Evolutionary conservation across 2,329 filamentous ascomycete genomes (phyloP).

Genomic region (Onygenales sp.): DNA sequence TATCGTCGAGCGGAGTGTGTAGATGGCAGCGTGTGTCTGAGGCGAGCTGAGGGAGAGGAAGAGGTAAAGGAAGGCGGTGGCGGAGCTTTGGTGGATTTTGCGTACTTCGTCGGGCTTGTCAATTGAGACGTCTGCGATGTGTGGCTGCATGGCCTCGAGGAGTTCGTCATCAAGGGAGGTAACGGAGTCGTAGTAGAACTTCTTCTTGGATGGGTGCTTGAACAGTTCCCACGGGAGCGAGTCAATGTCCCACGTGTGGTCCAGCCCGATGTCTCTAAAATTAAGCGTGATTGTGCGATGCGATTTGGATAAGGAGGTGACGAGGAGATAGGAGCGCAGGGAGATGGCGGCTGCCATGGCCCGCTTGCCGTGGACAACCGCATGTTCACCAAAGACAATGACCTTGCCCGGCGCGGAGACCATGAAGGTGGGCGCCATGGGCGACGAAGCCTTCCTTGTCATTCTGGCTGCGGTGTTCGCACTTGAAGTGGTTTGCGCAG

Average conservation of each 20-base stretch:
- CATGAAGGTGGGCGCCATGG: slow-evolving; percentile 83
- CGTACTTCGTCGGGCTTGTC: slow-evolving; percentile 58
- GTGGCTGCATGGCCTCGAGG: slow-evolving; percentile 68
- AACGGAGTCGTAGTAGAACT: slow-evolving; percentile 85
- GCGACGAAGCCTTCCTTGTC: slow-evolving; percentile 39
- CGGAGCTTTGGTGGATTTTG: slow-evolving; percentile 76
- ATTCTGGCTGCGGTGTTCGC: neutral
- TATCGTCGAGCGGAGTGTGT: slow-evolving; percentile 77
- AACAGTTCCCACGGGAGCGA: slow-evolving; percentile 81
- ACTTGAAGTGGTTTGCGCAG: slow-evolving; percentile 1
- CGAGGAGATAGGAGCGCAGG: slow-evolving; percentile 88
- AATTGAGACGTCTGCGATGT: slow-evolving; percentile 62
- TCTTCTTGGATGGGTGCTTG: slow-evolving; percentile 73
- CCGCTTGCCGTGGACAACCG: slow-evolving; percentile 94
- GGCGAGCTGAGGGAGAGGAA: slow-evolving; percentile 71
- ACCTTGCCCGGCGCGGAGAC: slow-evolving; percentile 96
- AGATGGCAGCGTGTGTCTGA: slow-evolving; percentile 64
- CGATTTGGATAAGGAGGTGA: slow-evolving; percentile 88
- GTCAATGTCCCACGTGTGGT: slow-evolving; percentile 91
- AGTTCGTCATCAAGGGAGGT: slow-evolving; percentile 77
- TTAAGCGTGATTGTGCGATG: slow-evolving; percentile 76
- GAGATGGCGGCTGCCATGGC: slow-evolving; percentile 94
- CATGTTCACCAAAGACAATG: slow-evolving; percentile 95
- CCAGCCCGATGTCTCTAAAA: slow-evolving; percentile 82
- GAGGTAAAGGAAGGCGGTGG: slow-evolving; percentile 74